phyloP scores from a whole-genome alignment of 2,329 filamentous ascomycete genomes.

The Colletotrichum navitas region DNA sequence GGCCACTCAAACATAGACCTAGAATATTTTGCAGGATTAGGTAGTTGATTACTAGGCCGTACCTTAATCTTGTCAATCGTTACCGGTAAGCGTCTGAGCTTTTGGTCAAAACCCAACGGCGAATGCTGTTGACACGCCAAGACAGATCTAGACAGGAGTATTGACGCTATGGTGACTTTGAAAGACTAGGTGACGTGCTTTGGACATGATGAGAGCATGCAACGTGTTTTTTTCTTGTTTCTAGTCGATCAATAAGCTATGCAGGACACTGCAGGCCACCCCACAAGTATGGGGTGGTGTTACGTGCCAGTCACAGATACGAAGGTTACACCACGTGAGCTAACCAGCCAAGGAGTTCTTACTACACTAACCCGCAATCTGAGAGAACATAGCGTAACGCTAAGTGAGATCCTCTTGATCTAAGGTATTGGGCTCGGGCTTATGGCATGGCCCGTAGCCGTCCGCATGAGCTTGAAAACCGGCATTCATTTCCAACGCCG shows the following conservation, averaged over 20 bases:
- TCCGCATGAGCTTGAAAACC: background rate
- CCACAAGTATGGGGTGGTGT: background rate
- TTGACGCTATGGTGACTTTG: background rate
- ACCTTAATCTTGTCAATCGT: background rate
- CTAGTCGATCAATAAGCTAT: background rate
- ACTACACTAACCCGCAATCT: background rate
- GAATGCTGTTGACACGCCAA: background rate
- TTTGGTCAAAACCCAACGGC: background rate
- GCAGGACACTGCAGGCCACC: background rate
- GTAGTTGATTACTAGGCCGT: too few relatives aligned
- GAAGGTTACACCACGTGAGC: background rate
- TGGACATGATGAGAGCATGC: background rate
- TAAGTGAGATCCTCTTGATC: background rate
- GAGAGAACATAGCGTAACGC: background rate
- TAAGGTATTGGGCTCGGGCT: background rate
- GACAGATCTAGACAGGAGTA: background rate
- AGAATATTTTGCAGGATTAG: too few relatives aligned
- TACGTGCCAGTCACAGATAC: background rate
- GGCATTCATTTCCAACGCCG: background rate
- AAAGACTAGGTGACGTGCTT: background rate
- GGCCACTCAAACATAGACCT: too few relatives aligned
- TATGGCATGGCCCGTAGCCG: background rate
- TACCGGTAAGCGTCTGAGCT: background rate
- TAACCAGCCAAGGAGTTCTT: background rate
- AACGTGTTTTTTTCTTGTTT: background rate